A percentile compares a stretch with the other conserved stretches of the same genome.
These are phyloP conservation scores for Knoxdaviesia capensis DNA, from an alignment of 2,329 filamentous ascomycete genomes.

Conservation along the genomic window DNA sequence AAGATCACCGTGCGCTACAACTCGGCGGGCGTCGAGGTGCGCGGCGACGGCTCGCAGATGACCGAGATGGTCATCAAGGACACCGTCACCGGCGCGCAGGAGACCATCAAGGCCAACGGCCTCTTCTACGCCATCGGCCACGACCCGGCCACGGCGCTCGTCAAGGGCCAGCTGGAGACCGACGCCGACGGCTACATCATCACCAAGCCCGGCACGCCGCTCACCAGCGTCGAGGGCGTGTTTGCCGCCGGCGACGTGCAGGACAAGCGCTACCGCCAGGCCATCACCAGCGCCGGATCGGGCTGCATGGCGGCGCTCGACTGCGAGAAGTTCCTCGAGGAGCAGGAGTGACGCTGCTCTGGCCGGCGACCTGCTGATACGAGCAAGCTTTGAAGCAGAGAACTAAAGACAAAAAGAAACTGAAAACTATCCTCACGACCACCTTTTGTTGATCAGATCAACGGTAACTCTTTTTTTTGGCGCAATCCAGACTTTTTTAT, in stretches of 20 bases:
- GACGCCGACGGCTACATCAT: conserved; percentile 83
- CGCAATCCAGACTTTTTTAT: too few relatives aligned
- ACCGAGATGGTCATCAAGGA: conserved; percentile 71
- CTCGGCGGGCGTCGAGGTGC: conserved; percentile 60
- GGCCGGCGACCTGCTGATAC: too few relatives aligned
- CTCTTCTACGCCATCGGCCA: conserved; percentile 96
- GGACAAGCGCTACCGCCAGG: conserved; percentile 95
- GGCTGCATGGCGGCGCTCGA: conserved; percentile 93
- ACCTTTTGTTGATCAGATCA: too few relatives aligned
- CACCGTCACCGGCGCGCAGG: conserved; percentile 50
- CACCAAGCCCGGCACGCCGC: conserved; percentile 72
- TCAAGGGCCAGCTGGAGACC: conserved; percentile 77
- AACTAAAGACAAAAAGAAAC: too few relatives aligned
- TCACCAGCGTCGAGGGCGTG: conserved; percentile 76
- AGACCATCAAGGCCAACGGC: conserved; percentile 76
- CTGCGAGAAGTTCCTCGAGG: conserved; percentile 80
- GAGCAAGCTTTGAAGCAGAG: too few relatives aligned
- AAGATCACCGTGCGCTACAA: conserved; percentile 88
- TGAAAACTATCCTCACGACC: too few relatives aligned
- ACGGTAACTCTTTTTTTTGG: too few relatives aligned
- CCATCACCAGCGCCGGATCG: conserved; percentile 88
- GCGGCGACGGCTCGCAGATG: conserved; percentile 73
- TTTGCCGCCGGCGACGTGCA: conserved; percentile 96
- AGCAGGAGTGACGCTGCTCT: conserved; percentile 39
- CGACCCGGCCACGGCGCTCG: conserved; percentile 75